A percentile compares a stretch with the other conserved stretches of the same genome.
These are phyloP conservation scores for Trichophyton rubrum DNA, from an alignment of 2,329 filamentous ascomycete species.

Conservation along the genomic window DNA sequence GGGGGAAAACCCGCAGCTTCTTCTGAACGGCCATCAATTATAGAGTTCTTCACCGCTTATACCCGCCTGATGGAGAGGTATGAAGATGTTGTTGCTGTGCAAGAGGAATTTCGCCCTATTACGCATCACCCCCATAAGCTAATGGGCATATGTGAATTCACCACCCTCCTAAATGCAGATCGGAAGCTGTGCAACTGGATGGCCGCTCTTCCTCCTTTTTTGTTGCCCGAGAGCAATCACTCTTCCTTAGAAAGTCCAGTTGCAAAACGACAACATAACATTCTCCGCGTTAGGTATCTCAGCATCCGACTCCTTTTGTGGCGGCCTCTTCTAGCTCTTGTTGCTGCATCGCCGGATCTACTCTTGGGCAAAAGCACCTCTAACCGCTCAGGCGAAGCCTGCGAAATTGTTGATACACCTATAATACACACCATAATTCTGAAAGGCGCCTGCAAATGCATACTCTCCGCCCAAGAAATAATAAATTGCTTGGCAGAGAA, in stretches of 20 bases:
- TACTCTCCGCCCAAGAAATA: slow-evolving; percentile 12
- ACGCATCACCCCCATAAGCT: slow-evolving; percentile 13
- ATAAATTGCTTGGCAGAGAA: slow-evolving; percentile 7
- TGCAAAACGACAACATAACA: slow-evolving; percentile 16
- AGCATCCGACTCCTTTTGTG: slow-evolving; percentile 16
- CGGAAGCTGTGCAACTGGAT: slow-evolving; percentile 17
- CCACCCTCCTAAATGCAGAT: slow-evolving; percentile 14
- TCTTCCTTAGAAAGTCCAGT: slow-evolving; percentile 12
- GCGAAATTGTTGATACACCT: slow-evolving; percentile 8
- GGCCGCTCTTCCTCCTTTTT: slow-evolving; percentile 15
- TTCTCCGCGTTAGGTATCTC: slow-evolving; percentile 18
- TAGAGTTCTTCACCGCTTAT: slow-evolving; percentile 18
- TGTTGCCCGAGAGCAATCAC: slow-evolving; percentile 7
- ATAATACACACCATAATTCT: slow-evolving; percentile 9
- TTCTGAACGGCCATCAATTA: slow-evolving; percentile 16
- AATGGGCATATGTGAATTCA: slow-evolving; percentile 15
- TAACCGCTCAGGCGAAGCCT: background rate
- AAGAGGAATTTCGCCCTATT: slow-evolving; percentile 15
- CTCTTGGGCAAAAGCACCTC: background rate
- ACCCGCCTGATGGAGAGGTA: slow-evolving; percentile 17
- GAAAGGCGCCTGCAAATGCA: slow-evolving; percentile 12
- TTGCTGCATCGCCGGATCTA: slow-evolving; percentile 11
- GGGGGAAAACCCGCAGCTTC: slow-evolving; percentile 1
- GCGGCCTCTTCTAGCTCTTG: slow-evolving; percentile 12
- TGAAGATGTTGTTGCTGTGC: slow-evolving; percentile 15